Evolutionary conservation across 2,329 filamentous ascomycete genomes (phyloP), one percentile per base, ranked within the genome.

Genomic region (Fusarium sp.): DNA sequence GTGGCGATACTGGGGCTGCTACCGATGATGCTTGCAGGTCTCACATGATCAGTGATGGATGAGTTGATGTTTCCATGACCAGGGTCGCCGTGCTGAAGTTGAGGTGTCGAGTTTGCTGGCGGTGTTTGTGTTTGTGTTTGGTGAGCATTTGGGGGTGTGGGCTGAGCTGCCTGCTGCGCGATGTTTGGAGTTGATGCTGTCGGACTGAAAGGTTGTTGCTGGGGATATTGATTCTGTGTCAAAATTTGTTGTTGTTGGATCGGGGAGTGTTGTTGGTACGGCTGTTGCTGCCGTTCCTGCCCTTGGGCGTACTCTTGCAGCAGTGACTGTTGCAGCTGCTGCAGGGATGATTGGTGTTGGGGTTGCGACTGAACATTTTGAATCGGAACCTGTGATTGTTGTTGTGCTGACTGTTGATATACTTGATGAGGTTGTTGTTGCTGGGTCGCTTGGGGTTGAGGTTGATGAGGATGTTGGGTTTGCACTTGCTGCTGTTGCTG

Each of bases 1-100:
- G 70, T 67, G 11, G 52, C 49, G 22, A 71, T 44, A 20, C 62
- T 46, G 15, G 47, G 54, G 13, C 64, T 69, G 16, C 64, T 60
- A 7, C 69, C 51, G 7, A 58, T 65, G 32, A 70, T 32, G 10
- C 71, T 74, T 1, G 62, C 49, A 1, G 52, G 60, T 38, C 53
- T 66, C 7, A 63, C 67, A 22, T 59, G 24, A 6, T 49, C 47
- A 18, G 46, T n/a, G 27, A 61, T 44, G 16, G 56, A 52, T 8
- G 64, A 58, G 6, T 46, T 48, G 12, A 61, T 46, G 46, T 51
- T 65, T 29, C 20, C 55, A n/a, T 59, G 49, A 15, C 60, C 43
- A 41, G 61, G 67, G 5, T 48, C 29, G 5, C 58, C 47, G 1
- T 46, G 62, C 11, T 65, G 62, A 6, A 48, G 32, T 2, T 66